Percentiles rank a stretch among this genome's conserved stretches.
Conservation (phyloP, 441 rosid genomes). For the Adansonia gregorii region DNA sequence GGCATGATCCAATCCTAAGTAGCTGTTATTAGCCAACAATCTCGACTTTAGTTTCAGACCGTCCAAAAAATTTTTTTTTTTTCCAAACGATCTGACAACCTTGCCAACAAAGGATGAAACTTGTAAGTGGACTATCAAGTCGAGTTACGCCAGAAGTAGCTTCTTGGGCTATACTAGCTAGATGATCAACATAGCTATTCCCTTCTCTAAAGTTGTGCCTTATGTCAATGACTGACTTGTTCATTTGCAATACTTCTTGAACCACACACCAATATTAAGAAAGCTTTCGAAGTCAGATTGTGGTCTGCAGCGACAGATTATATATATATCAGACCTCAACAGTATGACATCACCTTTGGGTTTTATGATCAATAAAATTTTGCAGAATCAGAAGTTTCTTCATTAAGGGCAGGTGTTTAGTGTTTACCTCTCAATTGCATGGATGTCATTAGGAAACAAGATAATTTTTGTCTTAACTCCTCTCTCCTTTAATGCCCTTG, state of each 20-base stretch:
- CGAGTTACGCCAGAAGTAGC: no score
- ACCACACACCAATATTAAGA: constrained; percentile 82
- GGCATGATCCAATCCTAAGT: not conserved
- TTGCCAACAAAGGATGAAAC: no score
- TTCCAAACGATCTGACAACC: no score
- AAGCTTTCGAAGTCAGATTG: constrained; percentile 82
- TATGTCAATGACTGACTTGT: not conserved
- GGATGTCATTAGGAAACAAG: constrained; percentile 71
- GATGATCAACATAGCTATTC: no score
- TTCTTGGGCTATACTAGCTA: no score
- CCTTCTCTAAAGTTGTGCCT: no score
- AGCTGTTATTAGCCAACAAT: not conserved
- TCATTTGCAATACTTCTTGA: constrained; percentile 67
- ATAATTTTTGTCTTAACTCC: constrained; percentile 80
- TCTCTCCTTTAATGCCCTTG: constrained; percentile 75
- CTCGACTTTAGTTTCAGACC: not conserved
- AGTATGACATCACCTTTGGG: constrained; percentile 1
- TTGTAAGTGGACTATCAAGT: no score
- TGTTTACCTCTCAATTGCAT: constrained; percentile 66
- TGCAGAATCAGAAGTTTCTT: constrained; percentile 10
- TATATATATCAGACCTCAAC: constrained; percentile 28
- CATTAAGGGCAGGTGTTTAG: not conserved
- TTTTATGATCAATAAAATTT: not conserved
- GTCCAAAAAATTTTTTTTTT: no score
- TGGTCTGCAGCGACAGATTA: constrained; percentile 61